These are phyloP conservation scores for Tetraselmis chui DNA, from an alignment of 139 green algal genomes.

Conservation along the genomic window DNA sequence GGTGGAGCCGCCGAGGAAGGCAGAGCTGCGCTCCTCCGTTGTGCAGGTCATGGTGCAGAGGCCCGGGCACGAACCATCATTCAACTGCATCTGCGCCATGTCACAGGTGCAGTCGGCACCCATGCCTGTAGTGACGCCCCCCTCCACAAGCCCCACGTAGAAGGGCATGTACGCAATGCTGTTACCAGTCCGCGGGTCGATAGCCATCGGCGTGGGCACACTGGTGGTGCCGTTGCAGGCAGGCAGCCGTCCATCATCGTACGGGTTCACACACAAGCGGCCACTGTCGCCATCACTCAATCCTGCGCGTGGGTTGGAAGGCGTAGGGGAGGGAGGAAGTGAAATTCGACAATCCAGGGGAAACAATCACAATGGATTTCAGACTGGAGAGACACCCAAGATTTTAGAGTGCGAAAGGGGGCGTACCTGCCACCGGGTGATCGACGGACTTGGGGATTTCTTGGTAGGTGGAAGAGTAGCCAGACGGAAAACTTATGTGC, in stretches of 20 bases:
- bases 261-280: not conserved
- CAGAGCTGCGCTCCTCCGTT: not conserved
- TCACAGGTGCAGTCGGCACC: not conserved
- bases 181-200: not conserved
- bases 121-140: not conserved
- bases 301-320: too few species aligned
- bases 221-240: not conserved
- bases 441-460: too few species aligned
- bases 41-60: not conserved
- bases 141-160: too few species aligned
- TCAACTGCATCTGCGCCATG: not conserved
- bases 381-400: too few species aligned
- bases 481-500: constrained; percentile 5
- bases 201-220: not conserved
- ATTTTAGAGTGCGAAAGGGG: too few species aligned
- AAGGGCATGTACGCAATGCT: not conserved
- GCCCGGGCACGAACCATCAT: not conserved
- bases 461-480: not conserved
- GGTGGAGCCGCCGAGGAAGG: not conserved
- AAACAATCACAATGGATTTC: too few species aligned
- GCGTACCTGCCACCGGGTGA: too few species aligned
- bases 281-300: too few species aligned
- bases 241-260: not conserved
- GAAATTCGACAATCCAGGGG: too few species aligned
- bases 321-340: too few species aligned